Evolutionary conservation across 495 filamentous ascomycete species (phyloP), one percentile per base, ranked within the genome.

Genomic region (Chlorociboria aeruginascens): DNA sequence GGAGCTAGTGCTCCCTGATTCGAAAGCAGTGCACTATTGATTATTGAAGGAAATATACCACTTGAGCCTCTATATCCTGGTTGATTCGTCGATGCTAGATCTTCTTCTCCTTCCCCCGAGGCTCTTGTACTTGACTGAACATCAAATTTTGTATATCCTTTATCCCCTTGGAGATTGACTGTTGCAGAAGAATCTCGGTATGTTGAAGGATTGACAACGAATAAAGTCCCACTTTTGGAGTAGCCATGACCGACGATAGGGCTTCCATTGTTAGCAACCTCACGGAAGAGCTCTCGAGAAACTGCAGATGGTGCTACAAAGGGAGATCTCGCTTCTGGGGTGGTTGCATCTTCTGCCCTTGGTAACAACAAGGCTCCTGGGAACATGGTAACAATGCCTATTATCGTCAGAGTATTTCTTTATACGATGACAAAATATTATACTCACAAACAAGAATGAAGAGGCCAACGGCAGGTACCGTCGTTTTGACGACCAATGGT

Each of bases 391-490:
- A 67, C 53, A 17, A 69, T 53, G n/a, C 57, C 66, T 66, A 47
- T 20, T 20, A 34, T 33, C 28, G 29, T 44, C 13, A 44, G 31
- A 40, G 12, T 54, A 51, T 59, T 52, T 20, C 6, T 29, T 20
- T 16, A 35, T 9, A 3, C 16, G 10, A 9, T 13, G 6, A 11
- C 8, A 3, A 31, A 20, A n/a, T 13, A 8, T 13, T 16, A 0
- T 12, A 55, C 37, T 48, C 60, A 74, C 72, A 57, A 50, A 75
- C 67, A 58, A 76, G 48, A 17, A 74, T 58, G 9, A 66, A 58
- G 14, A 77, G 53, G 11, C 72, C 72, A 36, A 60, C 61, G 1
- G 71, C 64, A 28, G 73, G 73, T n/a, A 76, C 50, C 8, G 67
- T 67, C 4, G 70, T 77, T 54, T 64, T 64, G 17, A 65, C 51